Evolutionary conservation across 208 protist genomes (phyloP).

Genomic region (Trypanosomatidae sp.): DNA sequence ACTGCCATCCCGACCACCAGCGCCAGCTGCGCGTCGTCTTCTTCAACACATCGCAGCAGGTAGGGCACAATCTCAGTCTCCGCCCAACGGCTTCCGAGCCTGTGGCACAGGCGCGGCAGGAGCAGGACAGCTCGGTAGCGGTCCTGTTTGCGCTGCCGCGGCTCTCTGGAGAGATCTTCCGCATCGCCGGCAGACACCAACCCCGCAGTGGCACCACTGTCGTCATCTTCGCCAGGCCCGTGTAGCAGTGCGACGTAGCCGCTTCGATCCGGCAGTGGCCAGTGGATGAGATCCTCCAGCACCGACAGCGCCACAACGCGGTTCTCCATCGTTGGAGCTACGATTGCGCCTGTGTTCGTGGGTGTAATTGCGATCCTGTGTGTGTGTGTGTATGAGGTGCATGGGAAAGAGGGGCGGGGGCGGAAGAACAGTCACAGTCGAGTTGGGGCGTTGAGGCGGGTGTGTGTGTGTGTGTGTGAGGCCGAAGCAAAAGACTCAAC

Average conservation of each 20-base stretch:
- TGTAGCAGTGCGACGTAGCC: conserved; percentile 14
- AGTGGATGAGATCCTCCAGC: conserved; percentile 77
- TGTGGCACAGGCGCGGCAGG: conserved; percentile 50
- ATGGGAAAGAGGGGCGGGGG: background rate
- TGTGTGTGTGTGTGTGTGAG: background rate
- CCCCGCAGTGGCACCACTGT: conserved; percentile 15
- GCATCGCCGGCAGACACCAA: conserved; percentile 36
- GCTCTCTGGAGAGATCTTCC: conserved; percentile 48
- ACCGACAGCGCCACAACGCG: conserved; percentile 63
- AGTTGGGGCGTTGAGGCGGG: background rate
- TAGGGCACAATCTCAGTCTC: conserved; percentile 67
- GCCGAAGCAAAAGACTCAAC: background rate
- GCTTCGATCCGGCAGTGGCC: conserved; percentile 48
- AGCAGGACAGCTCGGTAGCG: conserved; percentile 64
- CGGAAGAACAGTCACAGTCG: background rate
- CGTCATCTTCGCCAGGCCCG: conserved; percentile 10
- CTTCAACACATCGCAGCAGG: conserved; percentile 71
- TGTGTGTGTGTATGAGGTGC: background rate
- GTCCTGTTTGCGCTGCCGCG: conserved; percentile 39
- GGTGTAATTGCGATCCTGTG: background rate
- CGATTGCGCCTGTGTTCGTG: background rate
- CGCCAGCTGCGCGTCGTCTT: conserved; percentile 69
- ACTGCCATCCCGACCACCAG: conserved; percentile 56
- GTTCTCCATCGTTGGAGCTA: conserved; percentile 46
- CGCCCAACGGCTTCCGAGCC: conserved; percentile 54